Evolutionary conservation across 192 early-diverging fungal species (phyloP), one percentile per base, ranked within the genome.

Genomic region (Backusella westeae): DNA sequence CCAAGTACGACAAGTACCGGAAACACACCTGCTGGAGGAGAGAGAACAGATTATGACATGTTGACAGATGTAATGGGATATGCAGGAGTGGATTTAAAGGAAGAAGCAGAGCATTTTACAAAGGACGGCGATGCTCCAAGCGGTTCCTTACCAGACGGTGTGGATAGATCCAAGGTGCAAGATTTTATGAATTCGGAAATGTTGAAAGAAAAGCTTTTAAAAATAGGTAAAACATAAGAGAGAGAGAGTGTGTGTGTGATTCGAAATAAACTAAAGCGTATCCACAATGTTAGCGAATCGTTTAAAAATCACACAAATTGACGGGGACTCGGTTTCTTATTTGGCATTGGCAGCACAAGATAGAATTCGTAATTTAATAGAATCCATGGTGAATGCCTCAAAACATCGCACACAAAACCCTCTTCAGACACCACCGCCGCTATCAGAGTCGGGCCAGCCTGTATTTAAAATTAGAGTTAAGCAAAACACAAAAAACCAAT

Each of bases 41-140:
- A 85, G 49, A 81, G 77, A 34, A 82, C 82, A 68, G 84, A 85
- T 42, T 87, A 83, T 73, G 88, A 90, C 34, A 85, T 83, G 41
- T 77, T 94, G 2, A 88, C 89, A n/a, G 93, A 94, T 75, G 91
- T 94, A 19, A 92, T 94, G 83, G 89, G 90, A 7, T 94, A 92
- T 79, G 88, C 91, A 7, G 93, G 92, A 15, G 88, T 94, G 29
- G 92, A 94, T 81, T 85, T 94, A 29, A 87, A 87, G 76, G 82
- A 83, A 71, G 82, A 83, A 70, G 73, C 73, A 53, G 82, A 83
- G 34, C 78, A 78, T 38, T 80, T 80, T 69, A 69, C 80, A 63
- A 79, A 77, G 65, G 76, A 83, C 38, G 76, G 75, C 12, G 82
- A 80, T n/a, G 67, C 34, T n/a, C 21, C 66, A 15, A 63, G 44